Evolutionary conservation across 768 basidiomycete genomes (phyloP), one percentile per base, ranked within the genome.

Genomic region (Boletellus emodensis): DNA sequence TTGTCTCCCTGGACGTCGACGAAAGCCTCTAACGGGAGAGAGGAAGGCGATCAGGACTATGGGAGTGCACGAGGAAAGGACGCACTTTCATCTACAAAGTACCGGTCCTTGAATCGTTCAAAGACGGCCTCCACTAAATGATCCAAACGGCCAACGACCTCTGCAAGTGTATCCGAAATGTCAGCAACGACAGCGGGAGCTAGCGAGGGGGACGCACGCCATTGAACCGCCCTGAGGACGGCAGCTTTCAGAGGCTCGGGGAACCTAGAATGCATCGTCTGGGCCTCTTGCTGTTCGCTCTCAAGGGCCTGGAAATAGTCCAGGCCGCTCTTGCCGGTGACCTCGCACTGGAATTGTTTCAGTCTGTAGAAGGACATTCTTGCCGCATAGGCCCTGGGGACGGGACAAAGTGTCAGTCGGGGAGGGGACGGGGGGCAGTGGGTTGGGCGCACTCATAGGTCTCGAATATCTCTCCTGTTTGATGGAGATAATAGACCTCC

Each of bases 391-490:
- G 90, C 83, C 61, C 78, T 80, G 62, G 43, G 54, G 44, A 41
- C 40, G 44, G 20, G 52, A 44, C 32, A 41, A 48, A 45, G 35
- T 43, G 59, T 37, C 48, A 54, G 49, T 60, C 67, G 50, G 50
- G 42, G 47, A 60, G 60, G 55, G 58, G 64, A 61, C 49, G 49
- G 60, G 56, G 60, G 42, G 56, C 52, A 55, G 40, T 30, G 46
- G 47, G 57, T 54, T 54, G 63, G 49, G 48, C 90, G 66, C 64
- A 96, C 94, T 96, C 94, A 66, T 96, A 98, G 65, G 85, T 85
- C 57, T 92, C 85, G 68, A 98, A 98, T 71, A 98, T 90, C 81
- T 98, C 95, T 64, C 94, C 95, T 3, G 95, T 98, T 70, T 92
- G 85, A 56, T 84, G 75, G 64, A 98, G 85, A 75, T 90, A 94